Base-by-base conservation (phyloP, 2,329 filamentous ascomycete species). In the Pseudogymnoascus sp. region DNA sequence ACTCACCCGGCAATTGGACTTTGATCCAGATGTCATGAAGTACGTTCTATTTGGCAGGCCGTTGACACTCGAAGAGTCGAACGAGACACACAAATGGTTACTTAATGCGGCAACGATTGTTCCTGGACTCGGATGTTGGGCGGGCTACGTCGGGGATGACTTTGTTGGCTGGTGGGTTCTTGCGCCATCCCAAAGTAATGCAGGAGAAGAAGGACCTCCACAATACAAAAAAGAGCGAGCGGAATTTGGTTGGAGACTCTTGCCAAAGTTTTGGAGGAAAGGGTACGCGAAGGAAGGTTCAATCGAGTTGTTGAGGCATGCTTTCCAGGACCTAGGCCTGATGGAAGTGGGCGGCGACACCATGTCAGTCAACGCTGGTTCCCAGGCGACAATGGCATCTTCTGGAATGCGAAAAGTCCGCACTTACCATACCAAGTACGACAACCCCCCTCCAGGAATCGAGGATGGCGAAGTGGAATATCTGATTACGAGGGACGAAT, bases 101-200 rank as follows among this genome's bases (percentile, higher is more conserved):
- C 50, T 56, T 33, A 56, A 56, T 33, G 10, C 50, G 5, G 50
- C 50, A 56, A 56, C 50, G 31, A 33, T 56, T 19, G 29, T 56
- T 19, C 50, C 50, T 21, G 50, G 50, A 10, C 26, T 56, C n/a
- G 50, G 50, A 13, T 56, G 50, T 10, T 56, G 50, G 50, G 50
- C 50, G 6, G 50, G 50, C 50, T 56, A 33, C 17, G 26, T 19
- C 17, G n/a, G 50, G 7, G 70, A 67, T n/a, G 65, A 72, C 11
- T 73, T 73, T 62, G 68, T 73, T 46, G 72, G 72, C 17, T 72
- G 70, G 70, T 73, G 71, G 70, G 65, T 72, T 23, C 46, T 73
- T 4, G 71, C 70, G 1, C 64, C 66, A n/a, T 60, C 61, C 62
- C 69, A 53, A 60, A 19, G 59, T 17, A 38, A 56, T 21, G 26